Conservation (phyloP, 345 rosid genomes). For the Geranium rotundifolium region DNA sequence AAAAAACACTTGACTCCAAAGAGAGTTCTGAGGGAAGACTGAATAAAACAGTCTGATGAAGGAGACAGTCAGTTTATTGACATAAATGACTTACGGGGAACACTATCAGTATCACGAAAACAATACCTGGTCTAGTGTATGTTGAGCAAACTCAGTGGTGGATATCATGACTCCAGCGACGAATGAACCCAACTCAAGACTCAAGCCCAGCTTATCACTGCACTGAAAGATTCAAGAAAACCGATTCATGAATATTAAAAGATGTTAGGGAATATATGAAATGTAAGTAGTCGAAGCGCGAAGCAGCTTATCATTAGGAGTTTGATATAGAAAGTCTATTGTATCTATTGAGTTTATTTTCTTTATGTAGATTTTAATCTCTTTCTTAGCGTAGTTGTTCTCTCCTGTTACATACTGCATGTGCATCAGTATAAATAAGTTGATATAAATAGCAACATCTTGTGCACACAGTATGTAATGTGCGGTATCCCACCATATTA, state of each 20-base stretch:
- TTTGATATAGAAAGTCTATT: background rate
- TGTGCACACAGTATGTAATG: background rate
- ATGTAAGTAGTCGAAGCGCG: background rate
- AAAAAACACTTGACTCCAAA: no score
- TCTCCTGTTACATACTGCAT: background rate
- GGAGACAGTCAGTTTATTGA: background rate
- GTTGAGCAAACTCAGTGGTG: constrained; percentile 86
- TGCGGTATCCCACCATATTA: background rate
- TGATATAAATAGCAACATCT: background rate
- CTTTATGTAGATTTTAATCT: background rate
- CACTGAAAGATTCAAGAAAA: constrained; percentile 59
- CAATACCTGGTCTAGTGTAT: constrained; percentile 90
- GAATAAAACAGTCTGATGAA: background rate
- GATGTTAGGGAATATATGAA: background rate
- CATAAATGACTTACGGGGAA: constrained; percentile 2
- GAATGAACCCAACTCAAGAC: constrained; percentile 98
- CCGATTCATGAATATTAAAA: constrained; percentile 7
- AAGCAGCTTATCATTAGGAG: background rate
- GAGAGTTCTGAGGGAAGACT: background rate
- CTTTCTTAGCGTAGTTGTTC: background rate
- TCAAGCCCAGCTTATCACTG: constrained; percentile 98
- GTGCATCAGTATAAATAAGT: background rate
- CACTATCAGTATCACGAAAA: constrained; percentile 1
- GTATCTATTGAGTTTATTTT: background rate
- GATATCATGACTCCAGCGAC: constrained; percentile 99